These are phyloP conservation scores for Nissolia schottii DNA, from an alignment of 306 rosid genomes.

Conservation along the genomic window DNA sequence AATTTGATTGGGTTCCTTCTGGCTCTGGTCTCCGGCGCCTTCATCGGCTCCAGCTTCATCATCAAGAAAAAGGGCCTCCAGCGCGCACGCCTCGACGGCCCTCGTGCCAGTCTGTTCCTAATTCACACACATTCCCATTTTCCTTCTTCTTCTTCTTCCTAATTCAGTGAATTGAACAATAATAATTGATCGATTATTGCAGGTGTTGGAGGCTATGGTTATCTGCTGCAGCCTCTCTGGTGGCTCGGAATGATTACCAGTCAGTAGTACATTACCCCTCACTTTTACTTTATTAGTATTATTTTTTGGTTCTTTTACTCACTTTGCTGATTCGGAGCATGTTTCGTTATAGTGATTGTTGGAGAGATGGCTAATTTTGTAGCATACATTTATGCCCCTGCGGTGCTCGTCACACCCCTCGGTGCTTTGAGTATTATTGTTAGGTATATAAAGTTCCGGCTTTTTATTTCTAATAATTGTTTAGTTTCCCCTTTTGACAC, in stretches of 20 bases:
- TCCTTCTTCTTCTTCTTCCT: background rate
- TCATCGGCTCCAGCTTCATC: slow-evolving; percentile 84
- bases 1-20: slow-evolving; percentile 67
- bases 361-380: slow-evolving; percentile 88
- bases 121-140: too few relatives aligned
- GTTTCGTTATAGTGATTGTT: slow-evolving; percentile 58
- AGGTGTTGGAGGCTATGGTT: slow-evolving; percentile 92
- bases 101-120: slow-evolving; percentile 49
- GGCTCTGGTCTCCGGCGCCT: slow-evolving; percentile 73
- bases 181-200: background rate
- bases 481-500: background rate
- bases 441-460: slow-evolving; percentile 39
- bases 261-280: slow-evolving; percentile 23
- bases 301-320: background rate
- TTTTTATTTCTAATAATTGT: background rate
- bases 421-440: slow-evolving; percentile 95
- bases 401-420: slow-evolving; percentile 84
- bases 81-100: slow-evolving; percentile 55
- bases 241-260: slow-evolving; percentile 93
- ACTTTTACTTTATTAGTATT: background rate
- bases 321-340: background rate
- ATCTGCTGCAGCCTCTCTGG: slow-evolving; percentile 79
- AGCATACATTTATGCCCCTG: slow-evolving; percentile 81
- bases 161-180: background rate
- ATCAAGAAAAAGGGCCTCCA: slow-evolving; percentile 85